Evolutionary conservation across 2,329 filamentous ascomycete species (phyloP), one percentile per base, ranked within the genome.

Genomic region (Hypoxylon sp.): DNA sequence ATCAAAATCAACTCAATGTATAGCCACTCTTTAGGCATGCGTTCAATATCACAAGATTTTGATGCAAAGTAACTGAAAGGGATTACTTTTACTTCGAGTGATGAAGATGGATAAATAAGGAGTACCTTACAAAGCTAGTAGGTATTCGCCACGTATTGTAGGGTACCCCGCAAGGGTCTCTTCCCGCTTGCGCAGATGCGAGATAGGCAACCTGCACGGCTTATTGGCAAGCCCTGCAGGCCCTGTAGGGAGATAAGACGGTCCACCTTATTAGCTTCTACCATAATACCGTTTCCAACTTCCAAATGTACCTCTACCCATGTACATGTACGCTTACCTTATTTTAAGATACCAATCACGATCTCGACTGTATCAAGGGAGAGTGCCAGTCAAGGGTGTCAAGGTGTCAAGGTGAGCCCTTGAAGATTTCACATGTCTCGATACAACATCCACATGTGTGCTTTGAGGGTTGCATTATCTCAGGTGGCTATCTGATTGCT

Each of bases 401-500:
- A 30, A 26, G 7, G 24, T 19, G 32, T 34, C 37, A 39, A 53
- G 19, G 4, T 24, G 19, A 50, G 26, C 15, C 46, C 37, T 54
- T 37, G 48, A 44, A n/a, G 11, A 28, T 56, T 59, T 61, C 64
- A 64, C 60, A 64, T 66, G 63, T 41, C 13, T 60, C 41, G 49
- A 57, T 34, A 59, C 44, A 22, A 50, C 13, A 6, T 24, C 57
- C 57, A 61, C 57, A 64, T 59, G 59, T 41, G 49, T 28, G 37
- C 51, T 28, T 41, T 11, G 52, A 54, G 47, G 24, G 56, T 67
- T 64, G 57, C 54, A 67, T 59, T 67, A 61, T 62, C 53, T 43
- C 15, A 43, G 39, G n/a, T 20, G 54, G 10, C 32, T 13, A 56
- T 66, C 17, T 61, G 49, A 51, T 64, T 41, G 41, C 20, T 58